A percentile compares a stretch with the other conserved stretches of the same genome.
Conservation (phyloP, 495 filamentous ascomycete species). For the Aspergillus hancockii region DNA sequence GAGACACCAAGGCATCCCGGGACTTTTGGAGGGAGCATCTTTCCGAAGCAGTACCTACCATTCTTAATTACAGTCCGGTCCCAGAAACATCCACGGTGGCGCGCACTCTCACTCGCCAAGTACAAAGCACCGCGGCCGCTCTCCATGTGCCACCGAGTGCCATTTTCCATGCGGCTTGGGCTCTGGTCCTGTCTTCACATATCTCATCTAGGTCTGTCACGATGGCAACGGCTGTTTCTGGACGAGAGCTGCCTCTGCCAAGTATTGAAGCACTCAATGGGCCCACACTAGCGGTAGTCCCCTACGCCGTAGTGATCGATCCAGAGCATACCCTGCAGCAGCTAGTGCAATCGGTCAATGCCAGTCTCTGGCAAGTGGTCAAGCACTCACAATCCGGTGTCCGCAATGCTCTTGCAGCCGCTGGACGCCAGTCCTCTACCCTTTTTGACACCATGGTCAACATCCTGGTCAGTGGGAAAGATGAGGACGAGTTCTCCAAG, state of each 20-base stretch:
- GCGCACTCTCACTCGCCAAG: constrained; percentile 16
- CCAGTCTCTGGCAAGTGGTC: too few species aligned
- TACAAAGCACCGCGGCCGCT: constrained; percentile 12
- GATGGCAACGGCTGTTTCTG: constrained; percentile 42
- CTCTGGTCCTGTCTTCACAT: constrained; percentile 33
- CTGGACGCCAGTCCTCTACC: background rate
- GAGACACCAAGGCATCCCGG: constrained; percentile 15
- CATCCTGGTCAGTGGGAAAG: background rate
- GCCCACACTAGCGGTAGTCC: constrained; percentile 44
- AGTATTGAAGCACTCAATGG: constrained; percentile 41
- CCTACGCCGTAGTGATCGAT: background rate
- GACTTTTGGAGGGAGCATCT: constrained; percentile 26
- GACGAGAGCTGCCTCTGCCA: constrained; percentile 37
- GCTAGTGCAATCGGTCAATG: background rate
- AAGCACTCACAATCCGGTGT: background rate
- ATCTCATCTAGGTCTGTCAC: constrained; percentile 36
- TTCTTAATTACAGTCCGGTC: constrained; percentile 26
- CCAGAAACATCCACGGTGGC: constrained; percentile 6
- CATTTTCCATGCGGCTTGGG: constrained; percentile 46
- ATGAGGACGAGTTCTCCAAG: too few species aligned
- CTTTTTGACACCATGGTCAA: constrained; percentile 1
- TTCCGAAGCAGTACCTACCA: constrained; percentile 4
- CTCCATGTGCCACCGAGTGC: constrained; percentile 31
- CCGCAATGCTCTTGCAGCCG: background rate
- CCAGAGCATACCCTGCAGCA: background rate